Base-by-base conservation (phyloP, 2,329 filamentous ascomycete species). In the Calonectria pseudoturangicola region DNA sequence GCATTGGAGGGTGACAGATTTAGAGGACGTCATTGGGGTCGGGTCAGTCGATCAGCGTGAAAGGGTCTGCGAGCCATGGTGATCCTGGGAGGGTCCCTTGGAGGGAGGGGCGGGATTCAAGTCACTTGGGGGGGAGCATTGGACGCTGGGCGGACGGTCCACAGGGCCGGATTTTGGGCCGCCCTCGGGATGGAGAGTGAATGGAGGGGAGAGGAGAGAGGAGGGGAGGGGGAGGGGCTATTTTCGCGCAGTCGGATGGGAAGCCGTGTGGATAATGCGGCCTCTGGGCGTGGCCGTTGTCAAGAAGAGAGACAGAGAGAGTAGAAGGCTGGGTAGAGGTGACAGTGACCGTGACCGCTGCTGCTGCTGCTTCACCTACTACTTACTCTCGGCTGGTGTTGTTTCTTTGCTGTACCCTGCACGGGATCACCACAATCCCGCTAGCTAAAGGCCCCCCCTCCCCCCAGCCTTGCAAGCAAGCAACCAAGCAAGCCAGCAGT, bases 161-260 rank as follows among this genome's bases (percentile, higher is more conserved):
- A 79, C 71, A 56, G 16, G 78, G 77, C 25, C 75, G 65, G 63
- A 51, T 75, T 73, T 77, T 78, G 72, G 78, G 78, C 71, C 76
- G 76, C 75, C 45, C 58, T 62, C 33, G 62, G 45, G 47, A 56
- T 28, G 28, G 50, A 74, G 66, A 75, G 64, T 66, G n/a, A 65
- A 65, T 36, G 36, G 54, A 25, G 45, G 9, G 41, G 58, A 10
- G 36, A 10, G 47, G 21, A 43, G 65, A 25, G 68, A 51, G 25
- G 51, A 21, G 21, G 21, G 58, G 15, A 27, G 16, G 47, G 21
- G 51, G 65, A 25, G 68, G 62, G 25, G 51, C 16, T 41, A 51
- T 21, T 43, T 41, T 36, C 30, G 45, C 36, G 45, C 25, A 33
- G 33, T 43, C 36, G 39, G 58, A 45, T 43, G 36, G 2, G 58